Conservation (phyloP, 805 yeast genomes). For the Spathaspora boniae region DNA sequence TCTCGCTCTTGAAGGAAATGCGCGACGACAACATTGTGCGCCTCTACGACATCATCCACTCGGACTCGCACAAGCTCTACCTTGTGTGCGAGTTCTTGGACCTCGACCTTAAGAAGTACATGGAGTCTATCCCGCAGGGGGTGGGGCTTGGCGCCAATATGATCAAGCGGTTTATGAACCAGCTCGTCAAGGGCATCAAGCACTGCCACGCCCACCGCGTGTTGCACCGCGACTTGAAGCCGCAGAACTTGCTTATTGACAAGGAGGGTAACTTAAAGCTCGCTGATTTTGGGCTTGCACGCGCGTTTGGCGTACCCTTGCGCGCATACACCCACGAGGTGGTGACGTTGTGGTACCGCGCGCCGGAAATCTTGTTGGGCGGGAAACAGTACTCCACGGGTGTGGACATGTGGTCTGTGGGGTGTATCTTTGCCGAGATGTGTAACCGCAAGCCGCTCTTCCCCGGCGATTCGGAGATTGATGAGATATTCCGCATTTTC, state of each 20-base stretch:
- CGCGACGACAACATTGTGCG: constrained; percentile 91
- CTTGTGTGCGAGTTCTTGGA: constrained; percentile 92
- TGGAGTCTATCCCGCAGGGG: constrained; percentile 92
- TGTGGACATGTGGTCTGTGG: constrained; percentile 98
- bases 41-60: constrained; percentile 89
- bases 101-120: constrained; percentile 90
- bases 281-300: constrained; percentile 85
- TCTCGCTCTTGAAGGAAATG: constrained; percentile 89
- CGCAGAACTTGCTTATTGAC: constrained; percentile 91
- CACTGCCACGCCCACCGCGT: constrained; percentile 95
- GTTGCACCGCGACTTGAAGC: constrained; percentile 92
- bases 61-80: constrained; percentile 88
- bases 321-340: constrained; percentile 98
- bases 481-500: constrained; percentile 91
- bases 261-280: constrained; percentile 89
- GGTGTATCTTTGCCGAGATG: constrained; percentile 98
- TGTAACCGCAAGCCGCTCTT: constrained; percentile 90
- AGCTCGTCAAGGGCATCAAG: constrained; percentile 82
- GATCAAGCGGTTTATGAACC: constrained; percentile 92
- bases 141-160: constrained; percentile 85
- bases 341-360: constrained; percentile 95
- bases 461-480: constrained; percentile 98
- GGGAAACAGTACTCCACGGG: constrained; percentile 98
- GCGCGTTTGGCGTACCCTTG: constrained; percentile 96
- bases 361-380: constrained; percentile 93